Evolutionary conservation across 345 rosid species (phyloP).

Genomic region (Eucalyptus grandis): DNA sequence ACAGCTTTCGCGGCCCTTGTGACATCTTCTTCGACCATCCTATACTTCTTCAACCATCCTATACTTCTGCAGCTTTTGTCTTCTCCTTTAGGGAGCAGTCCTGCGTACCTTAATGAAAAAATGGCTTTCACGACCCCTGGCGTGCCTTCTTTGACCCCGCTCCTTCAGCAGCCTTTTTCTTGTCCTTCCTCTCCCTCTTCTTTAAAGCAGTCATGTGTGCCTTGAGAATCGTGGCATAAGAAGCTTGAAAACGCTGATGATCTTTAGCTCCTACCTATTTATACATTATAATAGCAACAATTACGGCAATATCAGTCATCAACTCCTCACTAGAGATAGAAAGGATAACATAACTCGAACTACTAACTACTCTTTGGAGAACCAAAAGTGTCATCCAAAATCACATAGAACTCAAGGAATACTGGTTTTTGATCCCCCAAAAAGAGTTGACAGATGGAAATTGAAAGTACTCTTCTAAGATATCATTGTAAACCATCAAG

Average conservation of each 20-base stretch:
- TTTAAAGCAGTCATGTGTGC: slow-evolving; percentile 86
- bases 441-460: background rate
- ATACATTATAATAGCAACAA: background rate
- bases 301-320: background rate
- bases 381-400: background rate
- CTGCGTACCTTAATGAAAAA: background rate
- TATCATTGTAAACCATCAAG: background rate
- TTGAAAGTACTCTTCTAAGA: background rate
- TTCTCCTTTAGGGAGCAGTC: background rate
- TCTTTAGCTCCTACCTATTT: slow-evolving; percentile 78
- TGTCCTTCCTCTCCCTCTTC: slow-evolving; percentile 91
- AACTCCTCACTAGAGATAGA: background rate
- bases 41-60: background rate
- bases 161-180: slow-evolving; percentile 59
- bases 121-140: slow-evolving; percentile 8
- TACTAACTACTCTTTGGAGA: background rate
- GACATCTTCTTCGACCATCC: background rate
- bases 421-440: background rate
- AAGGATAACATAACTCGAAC: rapidly evolving
- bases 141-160: slow-evolving; percentile 4
- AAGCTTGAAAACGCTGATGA: slow-evolving; percentile 89
- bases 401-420: background rate
- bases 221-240: slow-evolving; percentile 86
- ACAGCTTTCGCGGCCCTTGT: slow-evolving; percentile 3
- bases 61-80: background rate